Percentiles rank a stretch among this genome's conserved stretches.
Conservation (phyloP, 225 moss, liverwort and hornwort genomes). For the Pseudoscleropodium purum region DNA sequence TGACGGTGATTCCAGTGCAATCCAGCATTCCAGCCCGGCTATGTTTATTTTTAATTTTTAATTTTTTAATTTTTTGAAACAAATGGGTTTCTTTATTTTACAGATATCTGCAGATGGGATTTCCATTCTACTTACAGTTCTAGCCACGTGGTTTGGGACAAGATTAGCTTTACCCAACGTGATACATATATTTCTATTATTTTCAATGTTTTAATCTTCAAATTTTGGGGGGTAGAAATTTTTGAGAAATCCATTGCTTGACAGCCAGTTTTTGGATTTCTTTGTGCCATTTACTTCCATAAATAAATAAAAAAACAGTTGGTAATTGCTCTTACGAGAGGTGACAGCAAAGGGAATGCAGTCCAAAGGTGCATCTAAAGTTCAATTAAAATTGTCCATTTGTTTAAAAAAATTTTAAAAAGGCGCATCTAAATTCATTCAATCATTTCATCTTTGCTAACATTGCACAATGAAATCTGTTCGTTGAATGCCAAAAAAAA, state of each 20-base stretch:
- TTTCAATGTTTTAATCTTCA: not conserved
- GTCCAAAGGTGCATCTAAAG: not conserved
- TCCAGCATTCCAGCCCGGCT: not conserved
- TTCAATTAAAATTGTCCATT: not conserved
- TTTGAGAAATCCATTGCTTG: not conserved
- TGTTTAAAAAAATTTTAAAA: too few relatives aligned
- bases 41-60: not conserved
- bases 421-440: too few relatives aligned
- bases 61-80: too few relatives aligned
- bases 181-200: not conserved
- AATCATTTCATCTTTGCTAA: not conserved
- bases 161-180: not conserved
- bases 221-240: not conserved
- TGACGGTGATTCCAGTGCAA: not conserved
- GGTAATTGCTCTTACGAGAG: not conserved
- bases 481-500: too few relatives aligned
- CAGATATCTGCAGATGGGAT: not conserved
- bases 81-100: not conserved
- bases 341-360: not conserved
- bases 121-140: not conserved
- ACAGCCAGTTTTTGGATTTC: not conserved
- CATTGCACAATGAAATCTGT: not conserved
- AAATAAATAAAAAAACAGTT: not conserved
- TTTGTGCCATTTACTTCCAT: not conserved
- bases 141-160: not conserved